Conservation (phyloP, 805 yeast genomes). For the Yarrowia keelungensis region DNA sequence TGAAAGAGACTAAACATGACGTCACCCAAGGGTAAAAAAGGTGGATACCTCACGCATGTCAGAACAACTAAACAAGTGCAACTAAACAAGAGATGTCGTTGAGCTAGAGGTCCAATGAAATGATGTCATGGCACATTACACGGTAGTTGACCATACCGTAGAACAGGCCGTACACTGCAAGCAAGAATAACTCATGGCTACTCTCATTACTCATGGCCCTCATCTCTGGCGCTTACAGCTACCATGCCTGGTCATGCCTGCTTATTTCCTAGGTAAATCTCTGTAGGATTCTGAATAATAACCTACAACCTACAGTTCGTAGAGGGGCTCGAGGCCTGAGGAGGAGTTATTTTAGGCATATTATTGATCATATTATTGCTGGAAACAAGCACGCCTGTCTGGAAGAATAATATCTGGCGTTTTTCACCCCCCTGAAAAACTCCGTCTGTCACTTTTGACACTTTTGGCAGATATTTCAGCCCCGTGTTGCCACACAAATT, state of each 20-base stretch:
- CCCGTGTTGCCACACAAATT: constrained; percentile 2
- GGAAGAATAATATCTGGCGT: background rate
- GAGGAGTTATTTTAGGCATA: background rate
- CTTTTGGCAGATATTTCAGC: constrained; percentile 2
- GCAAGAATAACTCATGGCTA: too few species aligned
- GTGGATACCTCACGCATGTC: too few species aligned
- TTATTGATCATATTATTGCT: background rate
- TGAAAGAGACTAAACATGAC: background rate
- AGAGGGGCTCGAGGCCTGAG: background rate
- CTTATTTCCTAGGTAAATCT: constrained; percentile 14
- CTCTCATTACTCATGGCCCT: too few species aligned
- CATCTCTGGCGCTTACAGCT: constrained; percentile 3
- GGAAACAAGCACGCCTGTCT: background rate
- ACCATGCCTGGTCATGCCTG: constrained; percentile 20
- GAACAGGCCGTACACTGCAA: too few species aligned
- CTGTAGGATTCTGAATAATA: too few species aligned
- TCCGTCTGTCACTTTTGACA: background rate
- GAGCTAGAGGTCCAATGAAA: background rate
- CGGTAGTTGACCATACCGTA: too few species aligned
- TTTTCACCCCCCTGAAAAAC: background rate
- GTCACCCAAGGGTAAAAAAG: background rate
- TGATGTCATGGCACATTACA: constrained; percentile 1
- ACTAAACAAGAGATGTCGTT: background rate
- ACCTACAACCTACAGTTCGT: too few species aligned
- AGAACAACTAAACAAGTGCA: background rate